Evolutionary conservation across 768 basidiomycete genomes (phyloP), one percentile per base, ranked within the genome.

Genomic region (Agaricus sinodeliciosus): DNA sequence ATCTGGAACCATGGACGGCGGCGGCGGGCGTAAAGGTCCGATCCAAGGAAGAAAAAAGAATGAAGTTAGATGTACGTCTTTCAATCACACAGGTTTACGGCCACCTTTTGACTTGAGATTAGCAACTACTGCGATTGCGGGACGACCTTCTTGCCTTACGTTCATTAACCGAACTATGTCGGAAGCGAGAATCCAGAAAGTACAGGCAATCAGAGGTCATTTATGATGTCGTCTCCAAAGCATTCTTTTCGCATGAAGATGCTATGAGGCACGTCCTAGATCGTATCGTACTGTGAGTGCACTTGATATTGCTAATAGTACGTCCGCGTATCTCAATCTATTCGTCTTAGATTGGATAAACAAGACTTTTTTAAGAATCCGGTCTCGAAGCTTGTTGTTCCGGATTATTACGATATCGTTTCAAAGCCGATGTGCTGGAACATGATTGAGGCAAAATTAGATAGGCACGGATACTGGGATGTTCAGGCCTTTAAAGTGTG

Each of bases 1-100:
- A 99, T 69, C 72, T 98, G 25, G 95, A 99, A 71, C 95, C 96
- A 0, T 98, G 96, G 96, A 97, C 94, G 0, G 90, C 91, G 2
- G 82, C 78, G 39, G 77, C 82, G 15, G 75, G 76, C 5, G 71
- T 71, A 6, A 80, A 80, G 58, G 65, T 79, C 27, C 77, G 90
- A 61, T 90, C 83, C 3, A 90, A 94, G 16, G 85, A 87, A 55
- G 91, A 96, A 56, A 91, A 88, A 67, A 67, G 73, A 8, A 76
- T 82, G 73, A 93, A 90, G 61, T 77, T 96, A 18, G 83, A 90
- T 68, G 94, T 92, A 50, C 13, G 84, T 58, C 34, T 47, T 45
- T 27, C 28, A 3, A 4, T 9, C 19, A 45, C 28, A 15, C 39
- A 39, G 35, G 8, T n/a, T 28, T 25, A 16, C 28, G 9, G 36